Evolutionary conservation across 805 yeast genomes (phyloP), one percentile per base, ranked within the genome.

Genomic region (Saturnispora kantuleensis): DNA sequence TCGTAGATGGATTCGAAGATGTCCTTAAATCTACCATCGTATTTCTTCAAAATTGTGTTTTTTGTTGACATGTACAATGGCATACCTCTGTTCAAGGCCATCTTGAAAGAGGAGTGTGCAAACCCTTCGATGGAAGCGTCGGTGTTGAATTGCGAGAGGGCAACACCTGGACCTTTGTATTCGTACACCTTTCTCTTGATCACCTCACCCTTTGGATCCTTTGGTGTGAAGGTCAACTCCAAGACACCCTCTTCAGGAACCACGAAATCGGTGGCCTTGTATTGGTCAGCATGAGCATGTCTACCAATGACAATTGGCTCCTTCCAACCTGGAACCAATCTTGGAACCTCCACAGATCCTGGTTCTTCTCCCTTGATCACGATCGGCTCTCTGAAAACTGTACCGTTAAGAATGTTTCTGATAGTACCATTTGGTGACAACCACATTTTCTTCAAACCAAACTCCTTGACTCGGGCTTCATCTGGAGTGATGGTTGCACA

Each of bases 401-500:
- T 84, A 54, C 93, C 93, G 31, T 84, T 85, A 50, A 84, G 64
- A 45, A 83, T 81, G 63, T 84, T 84, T 68, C 93, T 74, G 55
- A 84, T 80, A 29, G 93, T 83, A 52, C 93, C 93, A 59, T 84
- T 84, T 52, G 93, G 93, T 16, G 90, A 83, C 42, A 78, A 71
- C 89, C 90, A 84, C 93, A 84, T 84, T 58, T 84, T 76, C 58
- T 79, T 79, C 61, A 84, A 69, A 39, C 68, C 66, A 54, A 82
- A 84, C 64, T 84, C 93, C 57, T 78, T 68, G 38, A 84, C 90
- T 62, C 93, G 72, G 21, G 75, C 78, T 61, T 84, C 90, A 62
- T 84, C 90, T 2, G 90, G 93, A 1, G 90, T 84, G 55, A 84
- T 84, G 13, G 90, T 84, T 41, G 93, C 90, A 72, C 90, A 84